Percentiles rank a stretch among this genome's conserved stretches.
phyloP scores from a whole-genome alignment of 2,329 filamentous ascomycete genomes.

The Seiridium unicorne region DNA sequence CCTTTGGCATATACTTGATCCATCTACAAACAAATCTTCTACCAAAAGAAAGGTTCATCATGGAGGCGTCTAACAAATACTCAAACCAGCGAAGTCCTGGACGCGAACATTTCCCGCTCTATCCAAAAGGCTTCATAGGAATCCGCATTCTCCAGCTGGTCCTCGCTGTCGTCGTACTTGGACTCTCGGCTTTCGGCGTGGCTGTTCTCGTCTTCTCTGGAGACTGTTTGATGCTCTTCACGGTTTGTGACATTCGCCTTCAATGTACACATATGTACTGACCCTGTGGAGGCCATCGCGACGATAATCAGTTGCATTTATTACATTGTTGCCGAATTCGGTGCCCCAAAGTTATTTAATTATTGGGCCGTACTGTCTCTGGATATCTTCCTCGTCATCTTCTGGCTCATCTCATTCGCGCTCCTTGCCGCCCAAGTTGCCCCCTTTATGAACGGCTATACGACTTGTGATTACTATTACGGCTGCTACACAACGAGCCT shows the following conservation, averaged over 20 bases:
- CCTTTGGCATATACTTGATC: too few relatives aligned
- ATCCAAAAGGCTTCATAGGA: slow-evolving; percentile 41
- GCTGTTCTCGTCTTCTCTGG: slow-evolving; percentile 23
- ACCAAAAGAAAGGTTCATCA: background rate
- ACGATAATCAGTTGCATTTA: slow-evolving; percentile 47
- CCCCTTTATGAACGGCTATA: slow-evolving; percentile 15
- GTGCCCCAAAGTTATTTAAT: slow-evolving; percentile 44
- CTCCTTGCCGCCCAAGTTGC: slow-evolving; percentile 36
- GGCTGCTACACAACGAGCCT: background rate
- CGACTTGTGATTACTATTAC: slow-evolving; percentile 20
- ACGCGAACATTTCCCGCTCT: slow-evolving; percentile 44
- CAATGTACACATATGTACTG: slow-evolving; percentile 2
- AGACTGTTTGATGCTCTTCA: slow-evolving; percentile 32
- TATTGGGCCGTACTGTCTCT: slow-evolving; percentile 51
- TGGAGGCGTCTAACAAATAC: slow-evolving; percentile 18
- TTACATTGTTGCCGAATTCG: slow-evolving; percentile 40
- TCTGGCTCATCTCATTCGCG: slow-evolving; percentile 49
- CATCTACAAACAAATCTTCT: too few relatives aligned
- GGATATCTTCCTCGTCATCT: slow-evolving; percentile 49
- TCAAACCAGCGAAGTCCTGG: slow-evolving; percentile 31
- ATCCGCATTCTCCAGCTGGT: slow-evolving; percentile 45
- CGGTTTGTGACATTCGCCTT: slow-evolving; percentile 31
- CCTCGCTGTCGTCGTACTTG: slow-evolving; percentile 43
- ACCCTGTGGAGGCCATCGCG: slow-evolving; percentile 32
- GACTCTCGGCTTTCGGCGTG: slow-evolving; percentile 44